These are phyloP conservation scores for Phytophthora uliginosa DNA, from an alignment of 352 stramenopile species.

Conservation along the genomic window DNA sequence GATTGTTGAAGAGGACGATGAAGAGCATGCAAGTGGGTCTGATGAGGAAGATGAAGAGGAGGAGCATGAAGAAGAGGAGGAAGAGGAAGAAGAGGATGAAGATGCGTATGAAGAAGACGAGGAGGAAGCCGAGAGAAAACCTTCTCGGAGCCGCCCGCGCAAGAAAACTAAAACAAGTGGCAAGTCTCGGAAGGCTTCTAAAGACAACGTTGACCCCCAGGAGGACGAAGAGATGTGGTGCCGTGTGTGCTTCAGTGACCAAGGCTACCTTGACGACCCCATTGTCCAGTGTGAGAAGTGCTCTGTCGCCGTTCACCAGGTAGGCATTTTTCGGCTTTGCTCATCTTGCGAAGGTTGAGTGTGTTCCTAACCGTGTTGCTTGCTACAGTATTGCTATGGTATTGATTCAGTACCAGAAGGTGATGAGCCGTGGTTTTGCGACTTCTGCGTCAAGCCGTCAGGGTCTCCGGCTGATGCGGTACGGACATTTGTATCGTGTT, in stretches of 20 bases:
- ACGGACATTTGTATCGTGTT: not conserved
- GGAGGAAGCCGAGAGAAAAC: conserved; percentile 45
- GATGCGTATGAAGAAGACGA: conserved; percentile 54
- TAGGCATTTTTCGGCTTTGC: conserved; percentile 26
- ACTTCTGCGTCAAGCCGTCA: conserved; percentile 70
- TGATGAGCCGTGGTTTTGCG: conserved; percentile 88
- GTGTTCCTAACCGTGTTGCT: conserved; percentile 14
- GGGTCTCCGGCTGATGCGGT: conserved; percentile 61
- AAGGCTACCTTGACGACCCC: conserved; percentile 88
- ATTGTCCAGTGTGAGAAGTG: conserved; percentile 92
- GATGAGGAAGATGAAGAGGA: conserved; percentile 36
- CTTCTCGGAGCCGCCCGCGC: conserved; percentile 38
- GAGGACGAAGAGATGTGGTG: conserved; percentile 91
- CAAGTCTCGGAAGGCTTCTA: conserved; percentile 29
- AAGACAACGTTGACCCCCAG: conserved; percentile 60
- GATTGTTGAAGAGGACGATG: conserved; percentile 39
- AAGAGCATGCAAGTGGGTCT: conserved; percentile 56
- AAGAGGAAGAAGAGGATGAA: conserved; percentile 62
- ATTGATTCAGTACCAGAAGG: conserved; percentile 85
- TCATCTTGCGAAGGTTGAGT: not conserved
- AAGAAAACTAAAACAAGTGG: conserved; percentile 44
- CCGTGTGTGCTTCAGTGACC: conserved; percentile 90
- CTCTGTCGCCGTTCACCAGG: conserved; percentile 86
- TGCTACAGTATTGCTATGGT: conserved; percentile 87
- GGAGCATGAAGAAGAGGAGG: conserved; percentile 39